Conservation (phyloP, 2,329 filamentous ascomycete genomes). For the Ascochyta fabae region DNA sequence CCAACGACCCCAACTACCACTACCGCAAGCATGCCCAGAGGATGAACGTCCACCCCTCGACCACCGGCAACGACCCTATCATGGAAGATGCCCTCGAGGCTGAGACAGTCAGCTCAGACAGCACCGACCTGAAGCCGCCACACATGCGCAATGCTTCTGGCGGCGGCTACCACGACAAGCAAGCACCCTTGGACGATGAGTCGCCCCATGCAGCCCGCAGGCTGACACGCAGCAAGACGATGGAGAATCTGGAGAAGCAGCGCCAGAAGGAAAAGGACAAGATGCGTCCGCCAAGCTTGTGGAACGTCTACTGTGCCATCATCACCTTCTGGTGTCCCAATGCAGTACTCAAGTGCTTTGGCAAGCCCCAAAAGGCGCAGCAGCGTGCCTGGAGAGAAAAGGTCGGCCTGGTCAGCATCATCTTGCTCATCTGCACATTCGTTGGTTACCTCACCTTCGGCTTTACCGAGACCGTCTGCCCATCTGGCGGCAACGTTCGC, state of each 20-base stretch:
- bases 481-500: conserved; percentile 68
- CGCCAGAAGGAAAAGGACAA: conserved; percentile 66
- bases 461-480: conserved; percentile 89
- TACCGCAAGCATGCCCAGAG: conserved; percentile 94
- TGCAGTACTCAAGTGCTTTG: conserved; percentile 82
- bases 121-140: conserved; percentile 60
- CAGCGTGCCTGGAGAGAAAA: conserved; percentile 96
- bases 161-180: conserved; percentile 48
- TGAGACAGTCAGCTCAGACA: conserved; percentile 68
- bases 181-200: conserved; percentile 42
- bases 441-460: conserved; percentile 97
- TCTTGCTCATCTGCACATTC: conserved; percentile 82
- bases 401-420: conserved; percentile 95
- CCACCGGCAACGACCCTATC: conserved; percentile 89
- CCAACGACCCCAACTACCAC: conserved; percentile 91
- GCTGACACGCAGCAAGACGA: conserved; percentile 67
- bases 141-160: conserved; percentile 49
- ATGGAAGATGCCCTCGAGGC: conserved; percentile 69
- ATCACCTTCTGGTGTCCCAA: conserved; percentile 95
- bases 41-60: conserved; percentile 88
- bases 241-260: conserved; percentile 65
- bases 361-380: conserved; percentile 83
- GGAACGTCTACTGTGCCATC: conserved; percentile 94
- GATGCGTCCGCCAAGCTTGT: conserved; percentile 81
- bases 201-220: conserved; percentile 59